Evolutionary conservation across 371 early-diverging fungal species (phyloP).

Genomic region (Mucor velutinosus): DNA sequence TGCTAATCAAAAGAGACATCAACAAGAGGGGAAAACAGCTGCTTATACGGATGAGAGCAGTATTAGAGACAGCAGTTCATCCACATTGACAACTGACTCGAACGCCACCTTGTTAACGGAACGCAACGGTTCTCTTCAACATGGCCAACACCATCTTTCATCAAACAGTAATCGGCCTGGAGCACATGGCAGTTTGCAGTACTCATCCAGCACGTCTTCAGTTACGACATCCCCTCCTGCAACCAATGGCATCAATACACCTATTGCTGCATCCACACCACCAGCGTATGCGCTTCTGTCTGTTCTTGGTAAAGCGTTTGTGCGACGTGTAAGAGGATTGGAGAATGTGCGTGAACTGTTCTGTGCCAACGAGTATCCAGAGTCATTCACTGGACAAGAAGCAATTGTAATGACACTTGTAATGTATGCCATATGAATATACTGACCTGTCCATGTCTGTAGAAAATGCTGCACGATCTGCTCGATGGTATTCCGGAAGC

Average conservation of each 20-base stretch:
- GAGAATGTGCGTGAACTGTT: constrained; percentile 37
- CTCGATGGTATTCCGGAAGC: constrained; percentile 33
- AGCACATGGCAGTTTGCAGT: not conserved
- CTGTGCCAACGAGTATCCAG: constrained; percentile 50
- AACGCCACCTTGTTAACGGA: too few species aligned
- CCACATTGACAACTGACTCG: not conserved
- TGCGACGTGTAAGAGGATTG: constrained; percentile 15
- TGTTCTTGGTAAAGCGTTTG: constrained; percentile 20
- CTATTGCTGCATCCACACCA: not conserved
- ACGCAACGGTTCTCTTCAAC: not conserved
- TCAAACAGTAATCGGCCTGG: not conserved
- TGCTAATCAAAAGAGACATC: not conserved
- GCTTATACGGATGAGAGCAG: not conserved
- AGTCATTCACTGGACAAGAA: constrained; percentile 50
- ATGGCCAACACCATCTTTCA: not conserved
- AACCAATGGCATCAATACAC: not conserved
- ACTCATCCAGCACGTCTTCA: constrained; percentile 1
- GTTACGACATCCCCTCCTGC: not conserved
- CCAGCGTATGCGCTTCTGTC: constrained; percentile 27
- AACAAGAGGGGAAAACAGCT: constrained; percentile 2
- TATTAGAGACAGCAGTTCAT: not conserved
- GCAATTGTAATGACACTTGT: constrained; percentile 41
- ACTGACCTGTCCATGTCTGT: not conserved
- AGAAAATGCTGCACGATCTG: constrained; percentile 16
- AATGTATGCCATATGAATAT: not conserved